Evolutionary conservation across 2,329 filamentous ascomycete species (phyloP).

Genomic region (Ceratocystiopsis sp.): DNA sequence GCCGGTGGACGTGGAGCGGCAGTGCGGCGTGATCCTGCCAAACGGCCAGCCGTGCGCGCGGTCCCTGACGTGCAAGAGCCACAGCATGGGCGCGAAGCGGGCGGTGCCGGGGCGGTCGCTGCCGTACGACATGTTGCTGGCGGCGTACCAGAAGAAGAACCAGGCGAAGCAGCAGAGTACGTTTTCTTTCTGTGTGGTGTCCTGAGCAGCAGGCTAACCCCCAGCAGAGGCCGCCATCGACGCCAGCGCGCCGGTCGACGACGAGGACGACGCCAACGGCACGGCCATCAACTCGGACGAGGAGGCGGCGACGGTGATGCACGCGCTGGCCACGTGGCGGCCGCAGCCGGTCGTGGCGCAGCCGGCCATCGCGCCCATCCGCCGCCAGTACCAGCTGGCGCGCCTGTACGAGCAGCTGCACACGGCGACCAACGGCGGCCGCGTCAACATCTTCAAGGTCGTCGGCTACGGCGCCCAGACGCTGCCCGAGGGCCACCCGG

Average conservation of each 20-base stretch:
- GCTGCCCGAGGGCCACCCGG: conserved; percentile 31
- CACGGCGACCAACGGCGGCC: conserved; percentile 47
- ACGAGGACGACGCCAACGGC: conserved; percentile 64
- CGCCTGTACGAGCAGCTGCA: conserved; percentile 49
- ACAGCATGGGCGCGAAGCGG: conserved; percentile 87
- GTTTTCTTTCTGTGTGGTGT: not conserved
- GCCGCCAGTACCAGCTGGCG: conserved; percentile 44
- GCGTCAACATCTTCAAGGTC: conserved; percentile 48
- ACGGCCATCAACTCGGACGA: conserved; percentile 87
- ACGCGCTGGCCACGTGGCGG: conserved; percentile 55
- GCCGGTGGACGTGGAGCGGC: conserved; percentile 83
- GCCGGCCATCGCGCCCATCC: conserved; percentile 41
- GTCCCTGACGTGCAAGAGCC: conserved; percentile 83
- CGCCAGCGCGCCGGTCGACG: conserved; percentile 77
- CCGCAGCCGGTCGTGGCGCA: conserved; percentile 63
- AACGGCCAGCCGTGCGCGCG: conserved; percentile 79
- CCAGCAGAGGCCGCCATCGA: conserved; percentile 73
- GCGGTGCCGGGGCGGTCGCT: conserved; percentile 73
- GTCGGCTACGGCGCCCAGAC: conserved; percentile 38
- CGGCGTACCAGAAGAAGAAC: conserved; percentile 91
- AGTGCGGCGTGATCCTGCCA: conserved; percentile 74
- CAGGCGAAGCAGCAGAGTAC: conserved; percentile 81
- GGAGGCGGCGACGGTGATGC: conserved; percentile 80
- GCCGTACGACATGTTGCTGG: conserved; percentile 82
- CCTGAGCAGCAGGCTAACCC: not conserved